Percentiles rank a stretch among this genome's conserved stretches.
phyloP scores from a whole-genome alignment of 768 basidiomycete genomes.

The Boletus tylopilopsis region DNA sequence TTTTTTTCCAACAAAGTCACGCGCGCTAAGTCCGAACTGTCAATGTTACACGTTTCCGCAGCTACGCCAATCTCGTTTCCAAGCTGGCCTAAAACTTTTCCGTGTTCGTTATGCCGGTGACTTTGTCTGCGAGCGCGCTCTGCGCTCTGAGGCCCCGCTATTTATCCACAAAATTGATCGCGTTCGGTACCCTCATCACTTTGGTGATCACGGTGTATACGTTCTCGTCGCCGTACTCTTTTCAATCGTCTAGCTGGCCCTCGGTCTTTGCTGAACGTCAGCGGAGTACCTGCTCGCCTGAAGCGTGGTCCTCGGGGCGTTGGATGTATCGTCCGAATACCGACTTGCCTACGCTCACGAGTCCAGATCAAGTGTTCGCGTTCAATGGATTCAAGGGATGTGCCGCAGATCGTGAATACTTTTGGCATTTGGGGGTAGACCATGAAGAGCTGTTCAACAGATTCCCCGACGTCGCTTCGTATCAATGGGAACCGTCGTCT shows the following conservation, averaged over 20 bases:
- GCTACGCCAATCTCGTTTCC: neutral
- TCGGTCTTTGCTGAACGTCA: slow-evolving; percentile 29
- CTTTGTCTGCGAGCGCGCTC: neutral
- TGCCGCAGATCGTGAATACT: slow-evolving; percentile 57
- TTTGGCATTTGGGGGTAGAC: slow-evolving; percentile 62
- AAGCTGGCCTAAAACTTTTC: neutral
- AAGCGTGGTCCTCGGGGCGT: slow-evolving; percentile 32
- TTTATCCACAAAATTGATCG: slow-evolving; percentile 21
- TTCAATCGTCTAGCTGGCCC: slow-evolving; percentile 17
- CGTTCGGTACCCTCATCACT: slow-evolving; percentile 25
- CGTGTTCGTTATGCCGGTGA: slow-evolving; percentile 2
- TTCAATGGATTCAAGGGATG: slow-evolving; percentile 62
- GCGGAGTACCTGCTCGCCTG: slow-evolving; percentile 32
- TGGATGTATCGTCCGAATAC: slow-evolving; percentile 44
- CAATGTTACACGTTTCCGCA: slow-evolving; percentile 1
- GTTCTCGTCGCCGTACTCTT: slow-evolving; percentile 22
- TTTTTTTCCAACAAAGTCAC: too few relatives aligned
- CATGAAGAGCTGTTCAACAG: slow-evolving; percentile 43
- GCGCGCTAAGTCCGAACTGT: too few relatives aligned
- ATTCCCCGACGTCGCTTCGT: slow-evolving; percentile 51
- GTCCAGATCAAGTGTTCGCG: slow-evolving; percentile 40
- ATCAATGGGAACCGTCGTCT: slow-evolving; percentile 49
- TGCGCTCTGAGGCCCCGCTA: slow-evolving; percentile 20
- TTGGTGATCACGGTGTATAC: slow-evolving; percentile 29
- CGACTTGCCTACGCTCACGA: slow-evolving; percentile 33